Evolutionary conservation across 257 asterid genomes (phyloP).

Genomic region (Capsicum pubescens): DNA sequence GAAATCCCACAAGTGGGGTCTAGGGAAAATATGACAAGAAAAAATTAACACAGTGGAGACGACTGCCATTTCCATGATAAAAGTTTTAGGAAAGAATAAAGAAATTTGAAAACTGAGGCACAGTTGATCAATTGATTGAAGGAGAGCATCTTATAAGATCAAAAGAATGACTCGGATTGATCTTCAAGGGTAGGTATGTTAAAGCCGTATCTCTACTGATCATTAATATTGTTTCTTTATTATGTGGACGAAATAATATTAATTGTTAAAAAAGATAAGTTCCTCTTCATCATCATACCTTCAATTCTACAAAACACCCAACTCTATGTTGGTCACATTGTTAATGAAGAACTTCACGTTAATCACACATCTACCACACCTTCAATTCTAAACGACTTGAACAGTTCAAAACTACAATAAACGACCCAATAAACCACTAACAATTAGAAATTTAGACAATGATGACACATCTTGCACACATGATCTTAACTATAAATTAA

Average conservation of each 20-base stretch:
- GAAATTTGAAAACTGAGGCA: background rate
- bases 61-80: background rate
- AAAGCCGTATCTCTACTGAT: background rate
- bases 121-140: background rate
- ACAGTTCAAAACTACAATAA: background rate
- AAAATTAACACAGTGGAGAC: constrained; percentile 1
- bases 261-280: background rate
- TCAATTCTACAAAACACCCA: background rate
- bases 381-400: background rate
- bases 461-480: constrained; percentile 1
- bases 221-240: background rate
- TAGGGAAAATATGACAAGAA: background rate
- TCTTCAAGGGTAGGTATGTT: constrained; percentile 12
- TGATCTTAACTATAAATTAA: background rate
- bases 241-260: background rate
- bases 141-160: background rate
- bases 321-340: background rate
- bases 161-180: background rate
- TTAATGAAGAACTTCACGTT: background rate
- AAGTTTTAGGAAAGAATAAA: background rate
- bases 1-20: too few species aligned
- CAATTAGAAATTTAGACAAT: background rate
- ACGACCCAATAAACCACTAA: background rate
- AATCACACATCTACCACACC: background rate
- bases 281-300: background rate